Evolutionary conservation across 495 filamentous ascomycete genomes (phyloP), one percentile per base, ranked within the genome.

Genomic region (Xanthoparmelia taractica): DNA sequence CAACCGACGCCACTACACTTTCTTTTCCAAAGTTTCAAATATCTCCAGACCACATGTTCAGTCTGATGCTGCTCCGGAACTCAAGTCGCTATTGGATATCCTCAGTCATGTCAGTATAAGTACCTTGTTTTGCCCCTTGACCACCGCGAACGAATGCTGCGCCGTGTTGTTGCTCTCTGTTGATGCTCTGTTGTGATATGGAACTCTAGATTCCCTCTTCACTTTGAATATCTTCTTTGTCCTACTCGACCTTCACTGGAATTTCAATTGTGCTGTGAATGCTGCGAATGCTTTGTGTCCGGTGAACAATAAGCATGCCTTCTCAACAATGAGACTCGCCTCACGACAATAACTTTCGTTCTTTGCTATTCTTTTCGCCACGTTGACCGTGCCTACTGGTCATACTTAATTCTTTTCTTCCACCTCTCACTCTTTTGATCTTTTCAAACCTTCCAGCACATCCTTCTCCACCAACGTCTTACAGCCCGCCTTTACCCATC

Each of bases 301-400:
- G 7, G 33, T 38, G 20, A 27, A 58, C 37, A 55, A 57, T 58
- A 31, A 40, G 29, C 38, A 58, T 25, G 40, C 47, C 34, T n/a
- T 55, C 33, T 63, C 23, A 25, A 58, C 43, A 47, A 61, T 45
- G 23, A 47, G 11, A 13, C 1, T 45, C 29, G 27, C 20, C 29
- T 57, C 31, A 57, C 40, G 57, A 50, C 41, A 45, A 63, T 54
- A 29, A 37, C 10, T 63, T 27, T 50, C 41, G 13, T 58, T 62
- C 38, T 52, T 57, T 48, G 45, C 37, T 8, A 31, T 63, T 52
- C 61, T 63, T 15, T 58, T 58, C 27, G 47, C 18, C 61, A 63
- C 61, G 61, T 63, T 63, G 61, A 63, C n/a, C 61, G 61, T 63
- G 61, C 8, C 41, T 20, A 43, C 7, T 48, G 20, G 33, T 12